These are phyloP conservation scores for Cercospora canescens DNA, from an alignment of 2,329 filamentous ascomycete genomes.

Conservation along the genomic window DNA sequence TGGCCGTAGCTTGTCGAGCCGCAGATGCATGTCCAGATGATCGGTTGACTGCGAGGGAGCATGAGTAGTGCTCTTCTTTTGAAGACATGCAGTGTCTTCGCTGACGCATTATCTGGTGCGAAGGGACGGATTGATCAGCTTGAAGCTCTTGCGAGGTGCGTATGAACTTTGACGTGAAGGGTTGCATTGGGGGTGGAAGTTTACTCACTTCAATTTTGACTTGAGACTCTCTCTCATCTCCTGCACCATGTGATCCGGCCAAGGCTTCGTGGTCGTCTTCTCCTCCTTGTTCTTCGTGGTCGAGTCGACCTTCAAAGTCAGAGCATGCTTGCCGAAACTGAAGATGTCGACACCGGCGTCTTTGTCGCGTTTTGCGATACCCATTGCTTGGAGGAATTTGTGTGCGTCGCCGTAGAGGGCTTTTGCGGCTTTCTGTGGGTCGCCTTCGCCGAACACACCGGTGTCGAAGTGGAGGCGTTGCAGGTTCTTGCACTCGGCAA, in stretches of 20 bases:
- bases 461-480: constrained; percentile 30
- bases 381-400: constrained; percentile 32
- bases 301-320: constrained; percentile 31
- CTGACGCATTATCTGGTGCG: background rate
- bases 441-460: constrained; percentile 31
- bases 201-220: constrained; percentile 36
- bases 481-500: constrained; percentile 35
- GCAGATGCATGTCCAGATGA: constrained; percentile 3
- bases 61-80: background rate
- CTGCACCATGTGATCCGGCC: constrained; percentile 24
- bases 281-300: constrained; percentile 20
- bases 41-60: background rate
- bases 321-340: constrained; percentile 30
- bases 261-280: constrained; percentile 20
- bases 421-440: constrained; percentile 37
- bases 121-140: background rate
- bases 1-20: background rate
- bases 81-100: background rate
- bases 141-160: background rate
- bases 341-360: constrained; percentile 32
- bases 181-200: background rate
- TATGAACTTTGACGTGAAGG: background rate
- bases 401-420: constrained; percentile 37
- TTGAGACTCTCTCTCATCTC: constrained; percentile 31
- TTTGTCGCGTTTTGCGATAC: constrained; percentile 26